Evolutionary conservation across 805 yeast genomes (phyloP).

Genomic region (Starmerella tilneyi): DNA sequence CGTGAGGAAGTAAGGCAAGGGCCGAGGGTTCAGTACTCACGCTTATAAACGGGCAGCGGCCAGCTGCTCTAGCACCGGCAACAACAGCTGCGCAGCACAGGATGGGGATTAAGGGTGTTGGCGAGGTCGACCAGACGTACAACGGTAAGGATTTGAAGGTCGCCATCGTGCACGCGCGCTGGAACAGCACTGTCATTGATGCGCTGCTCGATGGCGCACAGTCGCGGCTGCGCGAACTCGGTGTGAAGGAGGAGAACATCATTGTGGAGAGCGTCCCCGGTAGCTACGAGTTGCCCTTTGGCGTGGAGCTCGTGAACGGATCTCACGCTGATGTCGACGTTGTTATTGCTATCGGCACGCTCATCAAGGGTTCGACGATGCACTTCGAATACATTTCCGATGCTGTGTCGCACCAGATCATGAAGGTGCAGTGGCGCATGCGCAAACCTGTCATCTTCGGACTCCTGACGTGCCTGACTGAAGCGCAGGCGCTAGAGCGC

Average conservation of each 20-base stretch:
- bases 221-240: conserved; percentile 46
- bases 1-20: no score
- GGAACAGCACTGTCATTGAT: conserved; percentile 73
- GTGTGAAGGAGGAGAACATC: conserved; percentile 70
- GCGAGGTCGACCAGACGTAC: conserved; percentile 55
- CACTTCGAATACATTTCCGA: conserved; percentile 97
- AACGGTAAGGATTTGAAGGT: conserved; percentile 52
- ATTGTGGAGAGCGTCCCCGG: conserved; percentile 85
- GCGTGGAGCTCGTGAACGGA: conserved; percentile 38
- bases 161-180: conserved; percentile 91
- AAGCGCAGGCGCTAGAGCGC: conserved; percentile 84
- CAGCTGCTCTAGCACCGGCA: no score
- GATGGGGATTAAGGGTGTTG: conserved; percentile 56
- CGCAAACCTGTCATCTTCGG: conserved; percentile 84
- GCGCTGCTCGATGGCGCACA: conserved; percentile 73
- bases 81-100: no score
- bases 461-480: conserved; percentile 83
- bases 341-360: conserved; percentile 83
- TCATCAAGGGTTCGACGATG: conserved; percentile 95
- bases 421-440: conserved; percentile 64
- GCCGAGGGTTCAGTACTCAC: no score
- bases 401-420: conserved; percentile 70
- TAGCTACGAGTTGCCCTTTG: conserved; percentile 85
- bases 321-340: conserved; percentile 47
- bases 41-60: no score